phyloP scores from a whole-genome alignment of 148 eudicot genomes.

The Simmondsia chinensis region DNA sequence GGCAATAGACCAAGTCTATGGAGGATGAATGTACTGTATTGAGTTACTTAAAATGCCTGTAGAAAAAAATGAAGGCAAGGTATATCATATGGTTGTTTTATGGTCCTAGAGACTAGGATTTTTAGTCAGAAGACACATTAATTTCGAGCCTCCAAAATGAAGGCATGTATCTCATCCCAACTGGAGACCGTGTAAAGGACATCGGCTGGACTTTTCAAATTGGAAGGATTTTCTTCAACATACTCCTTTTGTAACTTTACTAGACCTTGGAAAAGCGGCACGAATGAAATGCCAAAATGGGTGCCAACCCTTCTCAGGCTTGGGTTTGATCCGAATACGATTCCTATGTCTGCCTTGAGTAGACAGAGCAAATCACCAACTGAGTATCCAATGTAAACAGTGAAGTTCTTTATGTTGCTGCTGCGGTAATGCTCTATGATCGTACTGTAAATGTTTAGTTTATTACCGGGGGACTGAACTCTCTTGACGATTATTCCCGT shows the following conservation, averaged over 20 bases:
- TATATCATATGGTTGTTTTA: too few relatives aligned
- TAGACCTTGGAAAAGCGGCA: constrained; percentile 68
- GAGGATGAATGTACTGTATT: too few relatives aligned
- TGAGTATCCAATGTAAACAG: constrained; percentile 79
- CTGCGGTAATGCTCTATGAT: constrained; percentile 27
- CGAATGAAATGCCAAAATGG: constrained; percentile 73
- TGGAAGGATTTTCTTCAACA: constrained; percentile 23
- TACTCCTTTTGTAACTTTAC: constrained; percentile 54
- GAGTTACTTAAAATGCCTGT: too few relatives aligned
- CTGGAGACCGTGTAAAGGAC: constrained; percentile 69
- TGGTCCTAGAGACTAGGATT: constrained; percentile 8
- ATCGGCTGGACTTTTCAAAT: constrained; percentile 67
- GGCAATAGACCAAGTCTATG: too few relatives aligned
- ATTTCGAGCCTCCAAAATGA: constrained; percentile 50
- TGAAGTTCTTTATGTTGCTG: constrained; percentile 31
- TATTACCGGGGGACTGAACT: constrained; percentile 79
- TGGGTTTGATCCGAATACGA: constrained; percentile 71
- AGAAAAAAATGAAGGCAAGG: too few relatives aligned
- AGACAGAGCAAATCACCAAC: constrained; percentile 90
- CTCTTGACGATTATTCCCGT: constrained; percentile 64
- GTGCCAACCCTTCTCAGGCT: constrained; percentile 62
- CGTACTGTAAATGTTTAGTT: constrained; percentile 46
- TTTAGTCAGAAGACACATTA: background rate
- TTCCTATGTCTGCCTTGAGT: constrained; percentile 81
- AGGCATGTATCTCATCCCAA: constrained; percentile 92